phyloP scores from a whole-genome alignment of 2,329 filamentous ascomycete genomes.

The Fusarium sp. region DNA sequence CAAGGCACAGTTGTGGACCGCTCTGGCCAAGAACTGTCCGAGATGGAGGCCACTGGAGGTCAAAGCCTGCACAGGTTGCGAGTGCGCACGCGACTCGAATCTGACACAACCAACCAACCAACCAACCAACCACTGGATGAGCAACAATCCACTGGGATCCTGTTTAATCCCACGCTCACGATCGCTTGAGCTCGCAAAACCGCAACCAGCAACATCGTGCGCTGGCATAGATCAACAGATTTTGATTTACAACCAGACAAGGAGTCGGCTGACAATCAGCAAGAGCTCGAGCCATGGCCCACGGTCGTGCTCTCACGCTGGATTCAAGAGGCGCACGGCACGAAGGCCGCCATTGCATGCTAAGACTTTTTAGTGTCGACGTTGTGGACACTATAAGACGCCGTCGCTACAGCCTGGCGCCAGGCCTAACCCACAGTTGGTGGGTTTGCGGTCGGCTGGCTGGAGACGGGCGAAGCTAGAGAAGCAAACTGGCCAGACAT shows the following conservation, averaged over 20 bases:
- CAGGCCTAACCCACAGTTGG: conserved; percentile 4
- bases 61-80: conserved; percentile 5
- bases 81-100: conserved; percentile 23
- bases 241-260: neutral
- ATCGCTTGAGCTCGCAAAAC: neutral
- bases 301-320: neutral
- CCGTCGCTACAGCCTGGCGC: conserved; percentile 6
- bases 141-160: neutral
- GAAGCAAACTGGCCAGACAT: conserved; percentile 20
- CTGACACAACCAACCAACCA: neutral
- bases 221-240: neutral
- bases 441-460: conserved; percentile 5
- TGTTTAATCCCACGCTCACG: neutral
- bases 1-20: neutral
- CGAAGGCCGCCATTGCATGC: conserved; percentile 14
- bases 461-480: conserved; percentile 13
- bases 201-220: neutral
- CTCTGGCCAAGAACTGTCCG: neutral
- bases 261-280: neutral
- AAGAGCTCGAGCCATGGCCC: neutral
- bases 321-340: conserved; percentile 19
- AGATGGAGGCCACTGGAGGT: neutral
- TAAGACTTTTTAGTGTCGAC: conserved; percentile 5
- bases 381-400: conserved; percentile 7
- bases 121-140: neutral